Percentiles rank a stretch among this genome's conserved stretches.
Conservation (phyloP, 305 asterid genomes). For the Caryopteris hybrid region DNA sequence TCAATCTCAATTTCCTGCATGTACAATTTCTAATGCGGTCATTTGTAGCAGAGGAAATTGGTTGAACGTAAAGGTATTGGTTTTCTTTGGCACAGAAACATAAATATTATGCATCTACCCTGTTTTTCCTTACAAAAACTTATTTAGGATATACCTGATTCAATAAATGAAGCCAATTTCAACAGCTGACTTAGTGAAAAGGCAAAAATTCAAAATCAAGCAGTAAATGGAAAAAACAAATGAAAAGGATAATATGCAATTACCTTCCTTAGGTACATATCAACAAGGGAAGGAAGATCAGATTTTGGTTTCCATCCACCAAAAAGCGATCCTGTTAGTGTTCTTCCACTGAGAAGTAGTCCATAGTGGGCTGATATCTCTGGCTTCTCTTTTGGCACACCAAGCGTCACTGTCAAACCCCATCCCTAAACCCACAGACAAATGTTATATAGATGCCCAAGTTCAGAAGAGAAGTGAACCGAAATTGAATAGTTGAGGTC, state of each 20-base stretch:
- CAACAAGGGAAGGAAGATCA: conserved; percentile 80
- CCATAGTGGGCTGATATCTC: conserved; percentile 75
- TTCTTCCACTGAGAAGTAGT: conserved; percentile 73
- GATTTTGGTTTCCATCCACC: conserved; percentile 99
- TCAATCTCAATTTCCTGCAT: conserved; percentile 82
- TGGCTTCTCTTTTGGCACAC: conserved; percentile 87
- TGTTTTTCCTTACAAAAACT: too few relatives aligned
- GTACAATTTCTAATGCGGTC: background rate
- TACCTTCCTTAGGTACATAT: conserved; percentile 78
- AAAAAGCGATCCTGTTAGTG: conserved; percentile 78
- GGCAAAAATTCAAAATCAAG: too few relatives aligned
- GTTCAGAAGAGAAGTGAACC: background rate
- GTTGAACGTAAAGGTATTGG: background rate
- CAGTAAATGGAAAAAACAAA: background rate
- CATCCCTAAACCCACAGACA: conserved; percentile 59
- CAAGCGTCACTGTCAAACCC: conserved; percentile 92
- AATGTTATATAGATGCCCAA: background rate
- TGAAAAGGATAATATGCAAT: background rate
- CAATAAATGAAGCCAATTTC: too few relatives aligned
- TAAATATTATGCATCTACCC: background rate
- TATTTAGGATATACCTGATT: too few relatives aligned
- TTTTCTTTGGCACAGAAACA: background rate
- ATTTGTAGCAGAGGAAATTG: background rate
- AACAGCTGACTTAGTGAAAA: too few relatives aligned
- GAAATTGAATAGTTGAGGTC: background rate